These are phyloP conservation scores for Kurtzmaniella natalensis DNA, from an alignment of 1,139 yeast genomes.

Conservation along the genomic window DNA sequence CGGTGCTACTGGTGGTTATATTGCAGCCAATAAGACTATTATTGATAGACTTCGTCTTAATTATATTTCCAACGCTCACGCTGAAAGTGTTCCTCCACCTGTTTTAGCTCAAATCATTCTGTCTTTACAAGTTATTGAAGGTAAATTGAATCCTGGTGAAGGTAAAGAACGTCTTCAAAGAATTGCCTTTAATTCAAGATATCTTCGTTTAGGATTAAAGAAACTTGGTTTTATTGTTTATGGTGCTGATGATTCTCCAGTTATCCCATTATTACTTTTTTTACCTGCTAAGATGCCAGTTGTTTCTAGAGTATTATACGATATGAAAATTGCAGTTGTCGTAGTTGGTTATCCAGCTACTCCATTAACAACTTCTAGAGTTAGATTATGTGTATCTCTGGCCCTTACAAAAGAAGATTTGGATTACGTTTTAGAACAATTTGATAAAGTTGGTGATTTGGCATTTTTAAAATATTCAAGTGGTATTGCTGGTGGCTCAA, in stretches of 20 bases:
- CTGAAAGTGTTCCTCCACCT: slow-evolving; percentile 87
- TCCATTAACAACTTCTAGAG: slow-evolving; percentile 84
- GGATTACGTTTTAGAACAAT: slow-evolving; percentile 69
- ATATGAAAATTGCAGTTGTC: slow-evolving; percentile 84
- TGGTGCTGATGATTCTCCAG: slow-evolving; percentile 97
- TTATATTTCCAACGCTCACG: slow-evolving; percentile 69
- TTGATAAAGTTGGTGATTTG: slow-evolving; percentile 77
- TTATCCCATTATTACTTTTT: slow-evolving; percentile 80
- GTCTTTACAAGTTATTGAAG: slow-evolving; percentile 73
- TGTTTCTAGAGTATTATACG: slow-evolving; percentile 75
- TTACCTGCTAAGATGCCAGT: slow-evolving; percentile 96
- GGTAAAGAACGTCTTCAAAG: slow-evolving; percentile 88
- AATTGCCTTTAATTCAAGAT: slow-evolving; percentile 93
- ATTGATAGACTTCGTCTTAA: slow-evolving; percentile 73
- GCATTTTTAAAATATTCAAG: slow-evolving; percentile 73
- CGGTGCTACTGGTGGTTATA: slow-evolving; percentile 98
- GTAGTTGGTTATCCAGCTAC: slow-evolving; percentile 98
- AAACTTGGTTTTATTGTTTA: slow-evolving; percentile 89
- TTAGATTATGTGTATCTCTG: slow-evolving; percentile 87
- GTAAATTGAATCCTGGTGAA: slow-evolving; percentile 86
- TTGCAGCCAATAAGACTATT: slow-evolving; percentile 66
- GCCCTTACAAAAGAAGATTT: slow-evolving; percentile 92
- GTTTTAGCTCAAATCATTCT: slow-evolving; percentile 85
- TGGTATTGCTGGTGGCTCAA: slow-evolving; percentile 68
- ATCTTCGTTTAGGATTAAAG: slow-evolving; percentile 83